A percentile compares a stretch with the other conserved stretches of the same genome.
Evolutionary conservation across 2,329 filamentous ascomycete species (phyloP).

Genomic region (Fusarium palustre): DNA sequence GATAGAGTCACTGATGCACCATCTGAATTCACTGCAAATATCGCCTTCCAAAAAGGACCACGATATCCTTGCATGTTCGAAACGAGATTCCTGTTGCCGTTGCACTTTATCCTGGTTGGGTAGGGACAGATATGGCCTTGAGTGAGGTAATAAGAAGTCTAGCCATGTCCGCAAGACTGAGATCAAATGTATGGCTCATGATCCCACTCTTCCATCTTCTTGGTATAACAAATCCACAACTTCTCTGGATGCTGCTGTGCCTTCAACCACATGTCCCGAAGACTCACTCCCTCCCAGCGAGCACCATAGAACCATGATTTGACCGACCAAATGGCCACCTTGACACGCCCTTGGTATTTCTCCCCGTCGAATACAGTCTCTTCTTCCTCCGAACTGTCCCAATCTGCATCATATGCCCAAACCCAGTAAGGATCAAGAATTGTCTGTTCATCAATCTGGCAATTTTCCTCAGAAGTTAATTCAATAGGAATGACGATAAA

Average conservation of each 20-base stretch:
- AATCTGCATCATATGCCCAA: conserved; percentile 41
- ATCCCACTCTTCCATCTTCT: conserved; percentile 17
- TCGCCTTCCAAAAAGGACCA: no score
- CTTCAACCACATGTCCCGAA: background rate
- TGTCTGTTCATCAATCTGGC: background rate
- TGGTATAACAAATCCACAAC: conserved; percentile 1
- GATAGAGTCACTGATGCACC: no score
- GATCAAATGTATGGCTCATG: conserved; percentile 15
- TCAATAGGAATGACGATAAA: conserved; percentile 31
- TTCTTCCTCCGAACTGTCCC: conserved; percentile 20
- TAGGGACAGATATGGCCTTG: no score
- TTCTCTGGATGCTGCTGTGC: background rate
- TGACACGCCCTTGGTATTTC: conserved; percentile 32
- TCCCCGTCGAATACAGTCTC: background rate
- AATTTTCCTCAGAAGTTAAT: conserved; percentile 9
- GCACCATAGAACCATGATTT: conserved; percentile 42
- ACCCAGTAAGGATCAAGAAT: conserved; percentile 22
- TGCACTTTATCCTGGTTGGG: no score
- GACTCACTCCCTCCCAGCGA: conserved; percentile 30
- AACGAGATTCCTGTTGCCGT: no score
- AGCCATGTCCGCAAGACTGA: background rate
- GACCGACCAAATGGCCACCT: conserved; percentile 14
- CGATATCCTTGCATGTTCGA: no score
- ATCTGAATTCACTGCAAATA: no score
- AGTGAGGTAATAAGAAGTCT: no score